These are phyloP conservation scores for Beauveria sp. DNA, from an alignment of 2,329 filamentous ascomycete genomes.

Conservation along the genomic window DNA sequence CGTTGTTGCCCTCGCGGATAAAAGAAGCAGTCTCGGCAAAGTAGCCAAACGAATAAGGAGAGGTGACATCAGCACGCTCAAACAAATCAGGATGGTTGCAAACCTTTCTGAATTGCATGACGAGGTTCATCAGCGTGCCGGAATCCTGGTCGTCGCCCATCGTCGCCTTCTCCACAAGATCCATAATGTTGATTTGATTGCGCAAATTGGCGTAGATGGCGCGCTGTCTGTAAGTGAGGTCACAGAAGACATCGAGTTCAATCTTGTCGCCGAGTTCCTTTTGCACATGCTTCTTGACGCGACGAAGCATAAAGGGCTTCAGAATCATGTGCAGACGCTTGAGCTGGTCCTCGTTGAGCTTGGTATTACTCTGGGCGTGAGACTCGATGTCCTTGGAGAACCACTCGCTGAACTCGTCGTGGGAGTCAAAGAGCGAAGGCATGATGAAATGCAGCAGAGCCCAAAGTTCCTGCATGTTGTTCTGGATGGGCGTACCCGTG, in stretches of 20 bases:
- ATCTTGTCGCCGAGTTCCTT: constrained; percentile 99
- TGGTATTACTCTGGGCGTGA: constrained; percentile 98
- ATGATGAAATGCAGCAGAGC: constrained; percentile 98
- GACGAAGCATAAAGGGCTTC: constrained; percentile 98
- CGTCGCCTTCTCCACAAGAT: constrained; percentile 94
- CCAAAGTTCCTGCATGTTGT: constrained; percentile 99
- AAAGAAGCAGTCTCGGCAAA: constrained; percentile 96
- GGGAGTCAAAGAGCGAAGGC: constrained; percentile 95
- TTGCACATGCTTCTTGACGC: constrained; percentile 99
- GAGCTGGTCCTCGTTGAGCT: constrained; percentile 96
- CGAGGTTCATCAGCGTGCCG: constrained; percentile 94
- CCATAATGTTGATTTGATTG: constrained; percentile 97
- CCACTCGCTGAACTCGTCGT: constrained; percentile 90
- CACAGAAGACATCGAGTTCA: constrained; percentile 90
- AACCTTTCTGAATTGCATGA: constrained; percentile 99
- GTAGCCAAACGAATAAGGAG: constrained; percentile 73
- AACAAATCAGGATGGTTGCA: constrained; percentile 98
- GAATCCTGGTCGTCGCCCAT: constrained; percentile 91
- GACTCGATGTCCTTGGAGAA: constrained; percentile 96
- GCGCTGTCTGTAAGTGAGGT: constrained; percentile 91
- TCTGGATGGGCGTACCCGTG: constrained; percentile 96
- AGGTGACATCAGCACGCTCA: constrained; percentile 85
- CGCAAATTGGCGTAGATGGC: constrained; percentile 88
- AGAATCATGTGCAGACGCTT: constrained; percentile 97
- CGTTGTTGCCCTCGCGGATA: constrained; percentile 73